Conservation (phyloP, 1,284 basidiomycete species). For the Waitea zeae region DNA sequence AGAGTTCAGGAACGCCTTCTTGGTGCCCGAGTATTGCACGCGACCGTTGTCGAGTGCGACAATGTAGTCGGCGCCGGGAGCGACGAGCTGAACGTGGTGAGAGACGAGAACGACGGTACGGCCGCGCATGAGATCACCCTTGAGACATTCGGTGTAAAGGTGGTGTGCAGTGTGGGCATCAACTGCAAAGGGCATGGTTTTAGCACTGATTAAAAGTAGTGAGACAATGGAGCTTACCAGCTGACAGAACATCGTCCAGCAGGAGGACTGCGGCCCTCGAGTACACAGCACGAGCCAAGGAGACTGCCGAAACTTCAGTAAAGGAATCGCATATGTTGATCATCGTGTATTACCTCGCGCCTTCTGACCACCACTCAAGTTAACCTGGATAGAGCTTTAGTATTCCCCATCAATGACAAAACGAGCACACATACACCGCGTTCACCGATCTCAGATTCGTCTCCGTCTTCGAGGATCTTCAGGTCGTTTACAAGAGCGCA, state of each 20-base stretch:
- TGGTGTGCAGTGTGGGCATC: conserved; percentile 84
- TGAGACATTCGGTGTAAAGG: conserved; percentile 67
- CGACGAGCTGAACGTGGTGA: conserved; percentile 74
- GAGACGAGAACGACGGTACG: conserved; percentile 80
- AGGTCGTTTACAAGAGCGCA: conserved; percentile 3
- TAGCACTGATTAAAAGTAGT: not conserved
- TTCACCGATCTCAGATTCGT: conserved; percentile 70
- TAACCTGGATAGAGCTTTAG: too few relatives aligned
- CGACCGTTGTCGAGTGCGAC: conserved; percentile 79
- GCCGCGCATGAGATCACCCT: conserved; percentile 66
- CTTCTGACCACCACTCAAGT: conserved; percentile 90
- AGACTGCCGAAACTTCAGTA: conserved; percentile 25
- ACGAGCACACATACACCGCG: too few relatives aligned
- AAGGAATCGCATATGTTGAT: conserved; percentile 1
- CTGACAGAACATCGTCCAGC: conserved; percentile 80
- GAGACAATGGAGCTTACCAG: conserved; percentile 24
- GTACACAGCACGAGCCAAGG: conserved; percentile 86
- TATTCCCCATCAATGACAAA: too few relatives aligned
- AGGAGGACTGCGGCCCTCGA: conserved; percentile 75
- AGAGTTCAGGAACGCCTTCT: conserved; percentile 49
- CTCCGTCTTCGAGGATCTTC: conserved; percentile 1
- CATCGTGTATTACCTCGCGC: too few relatives aligned
- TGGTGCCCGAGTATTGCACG: conserved; percentile 57
- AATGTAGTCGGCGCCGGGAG: conserved; percentile 51
- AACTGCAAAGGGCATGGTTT: conserved; percentile 18